These are phyloP conservation scores for Botrytis deweyae DNA, from an alignment of 2,329 filamentous ascomycete species.

Conservation along the genomic window DNA sequence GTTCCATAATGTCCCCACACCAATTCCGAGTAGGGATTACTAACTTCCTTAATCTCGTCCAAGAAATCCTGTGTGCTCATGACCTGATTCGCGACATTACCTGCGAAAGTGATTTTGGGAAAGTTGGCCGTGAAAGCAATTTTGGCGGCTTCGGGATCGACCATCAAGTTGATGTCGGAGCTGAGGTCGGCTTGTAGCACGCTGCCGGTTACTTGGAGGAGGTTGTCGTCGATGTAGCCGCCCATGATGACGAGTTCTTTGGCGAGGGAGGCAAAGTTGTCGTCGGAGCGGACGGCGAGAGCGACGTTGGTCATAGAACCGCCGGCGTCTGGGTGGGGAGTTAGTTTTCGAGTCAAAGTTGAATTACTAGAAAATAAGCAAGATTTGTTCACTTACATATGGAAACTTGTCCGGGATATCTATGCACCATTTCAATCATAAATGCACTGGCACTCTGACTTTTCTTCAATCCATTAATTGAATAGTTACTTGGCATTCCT, in stretches of 20 bases:
- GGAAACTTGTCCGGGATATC: constrained; percentile 50
- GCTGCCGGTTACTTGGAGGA: constrained; percentile 39
- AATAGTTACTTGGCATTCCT: constrained; percentile 48
- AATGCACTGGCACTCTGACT: constrained; percentile 45
- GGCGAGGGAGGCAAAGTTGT: constrained; percentile 46
- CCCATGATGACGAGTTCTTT: constrained; percentile 52
- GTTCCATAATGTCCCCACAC: constrained; percentile 44
- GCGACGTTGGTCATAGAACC: constrained; percentile 52
- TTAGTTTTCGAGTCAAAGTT: background rate
- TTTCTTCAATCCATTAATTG: constrained; percentile 33
- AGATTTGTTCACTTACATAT: constrained; percentile 39
- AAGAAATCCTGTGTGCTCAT: constrained; percentile 43
- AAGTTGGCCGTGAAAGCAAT: constrained; percentile 50
- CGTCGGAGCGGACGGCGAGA: constrained; percentile 47
- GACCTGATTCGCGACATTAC: constrained; percentile 50
- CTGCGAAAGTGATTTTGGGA: constrained; percentile 47
- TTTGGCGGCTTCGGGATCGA: constrained; percentile 51
- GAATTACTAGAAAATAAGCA: background rate
- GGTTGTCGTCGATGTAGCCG: constrained; percentile 48
- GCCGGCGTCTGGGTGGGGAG: constrained; percentile 36
- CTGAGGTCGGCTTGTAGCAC: constrained; percentile 36
- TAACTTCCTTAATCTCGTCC: constrained; percentile 42
- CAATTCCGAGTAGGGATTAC: constrained; percentile 43
- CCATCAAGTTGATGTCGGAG: constrained; percentile 49
- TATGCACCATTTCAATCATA: constrained; percentile 49